Evolutionary conservation across 345 rosid species (phyloP).

Genomic region (Gossypium herbaceum): DNA sequence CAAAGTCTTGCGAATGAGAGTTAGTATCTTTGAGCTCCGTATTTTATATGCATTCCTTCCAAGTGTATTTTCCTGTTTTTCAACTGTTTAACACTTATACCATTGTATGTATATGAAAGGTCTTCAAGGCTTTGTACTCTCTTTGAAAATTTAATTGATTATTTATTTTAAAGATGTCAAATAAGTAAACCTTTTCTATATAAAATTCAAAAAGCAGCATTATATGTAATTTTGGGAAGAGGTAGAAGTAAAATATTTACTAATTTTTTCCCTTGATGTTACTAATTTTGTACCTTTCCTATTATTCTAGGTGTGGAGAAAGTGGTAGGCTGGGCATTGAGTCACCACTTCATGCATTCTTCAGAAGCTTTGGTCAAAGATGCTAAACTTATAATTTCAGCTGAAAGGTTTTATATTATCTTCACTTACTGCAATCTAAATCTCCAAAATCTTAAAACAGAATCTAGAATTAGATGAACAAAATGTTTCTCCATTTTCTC

Average conservation of each 20-base stretch:
- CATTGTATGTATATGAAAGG: not conserved
- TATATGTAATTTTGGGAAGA: not conserved
- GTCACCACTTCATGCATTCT: conserved; percentile 76
- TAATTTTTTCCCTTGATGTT: not conserved
- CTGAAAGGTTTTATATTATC: conserved; percentile 53
- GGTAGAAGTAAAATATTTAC: not conserved
- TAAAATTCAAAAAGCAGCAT: not conserved
- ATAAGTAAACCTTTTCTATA: not conserved
- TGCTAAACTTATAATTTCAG: conserved; percentile 58
- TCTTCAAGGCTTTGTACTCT: not conserved
- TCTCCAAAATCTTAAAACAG: conserved; percentile 45
- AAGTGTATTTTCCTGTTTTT: not conserved
- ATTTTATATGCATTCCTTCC: not conserved
- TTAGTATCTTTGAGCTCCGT: conserved; percentile 28
- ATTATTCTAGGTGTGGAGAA: conserved; percentile 69
- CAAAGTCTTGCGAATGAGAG: conserved; percentile 76
- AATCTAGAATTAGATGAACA: not conserved
- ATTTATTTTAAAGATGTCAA: not conserved
- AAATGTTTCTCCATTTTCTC: not conserved
- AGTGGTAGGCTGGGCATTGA: conserved; percentile 85
- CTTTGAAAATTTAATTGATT: not conserved
- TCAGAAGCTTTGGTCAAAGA: conserved; percentile 53
- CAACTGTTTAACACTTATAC: not conserved
- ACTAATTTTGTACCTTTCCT: not conserved
- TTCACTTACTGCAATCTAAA: not conserved